These are phyloP conservation scores for Fusarium sp. DNA, from an alignment of 2,329 filamentous ascomycete species.

Conservation along the genomic window DNA sequence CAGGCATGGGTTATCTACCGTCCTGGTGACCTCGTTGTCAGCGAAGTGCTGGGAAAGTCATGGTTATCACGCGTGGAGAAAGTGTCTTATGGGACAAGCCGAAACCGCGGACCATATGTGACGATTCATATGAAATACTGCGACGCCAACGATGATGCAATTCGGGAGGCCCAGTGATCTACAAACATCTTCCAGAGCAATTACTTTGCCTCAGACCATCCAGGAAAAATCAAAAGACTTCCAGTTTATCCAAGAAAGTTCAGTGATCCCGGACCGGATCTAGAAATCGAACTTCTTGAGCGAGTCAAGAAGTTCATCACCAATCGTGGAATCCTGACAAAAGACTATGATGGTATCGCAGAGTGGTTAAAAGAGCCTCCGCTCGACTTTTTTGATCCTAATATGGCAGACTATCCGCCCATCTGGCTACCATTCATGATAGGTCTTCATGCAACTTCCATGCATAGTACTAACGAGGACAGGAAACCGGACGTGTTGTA, in stretches of 20 bases:
- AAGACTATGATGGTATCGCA: not conserved
- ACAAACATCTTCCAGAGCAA: not conserved
- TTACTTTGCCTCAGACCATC: not conserved
- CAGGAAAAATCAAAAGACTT: not conserved
- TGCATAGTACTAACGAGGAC: rapidly evolving
- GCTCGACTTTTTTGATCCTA: not conserved
- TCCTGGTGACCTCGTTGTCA: not conserved
- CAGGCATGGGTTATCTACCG: not conserved
- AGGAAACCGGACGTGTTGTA: not conserved
- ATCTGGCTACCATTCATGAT: not conserved
- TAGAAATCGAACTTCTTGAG: not conserved
- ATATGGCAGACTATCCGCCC: not conserved
- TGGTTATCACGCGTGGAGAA: not conserved
- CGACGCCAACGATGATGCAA: not conserved
- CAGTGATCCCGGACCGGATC: not conserved
- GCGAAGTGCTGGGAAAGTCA: not conserved
- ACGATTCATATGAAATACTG: not conserved
- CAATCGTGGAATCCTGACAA: not conserved
- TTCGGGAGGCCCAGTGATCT: not conserved
- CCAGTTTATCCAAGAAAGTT: not conserved
- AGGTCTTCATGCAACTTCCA: rapidly evolving
- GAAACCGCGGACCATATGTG: not conserved
- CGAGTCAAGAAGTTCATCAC: not conserved
- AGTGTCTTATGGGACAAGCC: not conserved
- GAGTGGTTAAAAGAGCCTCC: not conserved